Evolutionary conservation across 441 rosid genomes (phyloP), one percentile per base, ranked within the genome.

Genomic region (Arabidopsis hybrid): DNA sequence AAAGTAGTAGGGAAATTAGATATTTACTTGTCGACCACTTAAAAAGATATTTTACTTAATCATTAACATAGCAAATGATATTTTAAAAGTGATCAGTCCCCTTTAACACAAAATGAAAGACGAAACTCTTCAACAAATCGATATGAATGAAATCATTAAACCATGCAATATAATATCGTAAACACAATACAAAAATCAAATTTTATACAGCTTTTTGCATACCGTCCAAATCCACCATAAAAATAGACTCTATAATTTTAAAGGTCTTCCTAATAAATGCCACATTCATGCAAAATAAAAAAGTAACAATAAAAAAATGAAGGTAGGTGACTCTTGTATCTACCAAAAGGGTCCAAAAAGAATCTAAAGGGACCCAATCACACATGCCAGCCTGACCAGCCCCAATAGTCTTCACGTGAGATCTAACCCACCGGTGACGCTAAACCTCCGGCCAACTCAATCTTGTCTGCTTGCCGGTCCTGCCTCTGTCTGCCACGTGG

Each of bases 281-380:
- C 53, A 64, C 80, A 65, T 40, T 39, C 76, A 70, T 70, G 80
- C 80, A 76, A 76, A 64, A 49, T 2, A 6, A 62, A 55, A 7
- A 76, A 64, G 75, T 70, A 40, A 35, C 4, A 57, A 49, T 70
- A 21, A 42, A 35, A 56, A 39, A 56, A n/a, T 42, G 0, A 39
- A 6, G 49, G 45, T 67, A 55, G 73, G 74, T 69, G 56, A 55
- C 70, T 58, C 47, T 59, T 58, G 52, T 32, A 76, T 58, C 65
- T 40, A 49, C 65, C 26, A 61, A 68, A 74, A 69, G 65, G 70
- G 74, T 69, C 70, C 70, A 57, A 76, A 50, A 60, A 60, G 70
- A 69, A 76, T 69, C 70, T 29, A 17, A 39, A 3, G 16, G 66
- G 60, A 17, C 70, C 75, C 18, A 17, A 38, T n/a, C 34, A 39